phyloP scores from a whole-genome alignment of 2,329 filamentous ascomycete species.

The Claviceps capensis region DNA sequence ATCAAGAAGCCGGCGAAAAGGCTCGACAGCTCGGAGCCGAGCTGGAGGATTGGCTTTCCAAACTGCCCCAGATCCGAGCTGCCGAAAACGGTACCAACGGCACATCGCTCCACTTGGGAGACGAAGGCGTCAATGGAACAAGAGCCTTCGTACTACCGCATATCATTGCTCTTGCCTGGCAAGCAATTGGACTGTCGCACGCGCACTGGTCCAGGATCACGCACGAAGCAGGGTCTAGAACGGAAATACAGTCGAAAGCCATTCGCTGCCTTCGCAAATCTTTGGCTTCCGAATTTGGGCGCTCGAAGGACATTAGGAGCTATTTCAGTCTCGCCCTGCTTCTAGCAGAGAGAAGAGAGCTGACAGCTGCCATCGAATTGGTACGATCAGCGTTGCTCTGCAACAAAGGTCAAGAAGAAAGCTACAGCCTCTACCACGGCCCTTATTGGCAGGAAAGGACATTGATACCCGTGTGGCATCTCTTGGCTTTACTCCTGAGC shows the following conservation, averaged over 20 bases:
- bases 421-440: slow-evolving; percentile 30
- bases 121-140: slow-evolving; percentile 16
- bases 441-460: slow-evolving; percentile 49
- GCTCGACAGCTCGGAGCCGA: slow-evolving; percentile 56
- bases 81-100: slow-evolving; percentile 16
- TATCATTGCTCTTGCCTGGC: slow-evolving; percentile 59
- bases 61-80: slow-evolving; percentile 27
- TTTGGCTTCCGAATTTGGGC: slow-evolving; percentile 50
- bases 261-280: slow-evolving; percentile 63
- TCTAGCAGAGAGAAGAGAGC: slow-evolving; percentile 75
- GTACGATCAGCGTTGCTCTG: slow-evolving; percentile 63
- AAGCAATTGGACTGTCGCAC: slow-evolving; percentile 73
- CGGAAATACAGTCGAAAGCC: slow-evolving; percentile 64
- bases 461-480: slow-evolving; percentile 76
- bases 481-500: slow-evolving; percentile 73
- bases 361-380: slow-evolving; percentile 67
- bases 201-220: slow-evolving; percentile 80
- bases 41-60: slow-evolving; percentile 63
- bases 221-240: slow-evolving; percentile 56
- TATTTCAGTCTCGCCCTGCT: slow-evolving; percentile 72
- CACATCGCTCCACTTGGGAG: slow-evolving; percentile 16
- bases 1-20: slow-evolving; percentile 60
- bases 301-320: slow-evolving; percentile 57
- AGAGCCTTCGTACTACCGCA: slow-evolving; percentile 39
- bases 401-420: slow-evolving; percentile 32